Evolutionary conservation across 2,329 filamentous ascomycete species (phyloP), one percentile per base, ranked within the genome.

Genomic region (Ophioceras dolichostomum): DNA sequence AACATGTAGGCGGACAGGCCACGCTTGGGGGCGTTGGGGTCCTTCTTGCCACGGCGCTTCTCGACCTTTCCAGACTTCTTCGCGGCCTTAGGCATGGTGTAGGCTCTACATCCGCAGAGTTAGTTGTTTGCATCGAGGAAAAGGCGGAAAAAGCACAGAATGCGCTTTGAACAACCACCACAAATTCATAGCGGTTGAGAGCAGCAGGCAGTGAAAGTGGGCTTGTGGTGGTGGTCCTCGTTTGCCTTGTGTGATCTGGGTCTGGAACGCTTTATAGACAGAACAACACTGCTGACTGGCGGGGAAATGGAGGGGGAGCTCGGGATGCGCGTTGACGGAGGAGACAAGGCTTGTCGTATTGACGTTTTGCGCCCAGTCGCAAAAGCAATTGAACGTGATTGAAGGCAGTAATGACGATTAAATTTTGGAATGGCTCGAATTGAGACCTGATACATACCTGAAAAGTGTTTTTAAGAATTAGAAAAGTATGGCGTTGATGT

Each of bases 1-100:
- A 96, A 96, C 91, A 98, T 98, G 79, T 98, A 98, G 47, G 91
- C 91, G 38, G 91, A 96, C 36, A 98, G 85, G 71, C 89, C 91
- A 66, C 91, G 87, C 87, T 96, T 98, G 62, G 91, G 91, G 43
- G 88, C 89, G 67, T 95, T 95, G 65, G 87, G 87, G 66, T 95
- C 88, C 69, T 76, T 76, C 70, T 76, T 76, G 55, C 48, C 51
- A 44, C 70, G 66, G 55, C 63, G 63, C 67, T 70, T 73, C 56
- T 66, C 63, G 41, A 61, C 64, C 67, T 73, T 72, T 43, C 57
- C 61, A 49, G 56, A 57, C 48, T 64, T 68, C 64, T 73, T 76
- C 36, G 67, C 58, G 50, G 68, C 70, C 64, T 76, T 76, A 51
- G 72, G 69, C 72, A 76, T 76, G 45, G 52, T 73, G 63, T 52